These are phyloP conservation scores for Capillidium heterosporum DNA, from an alignment of 371 early-diverging fungal genomes.

Conservation along the genomic window DNA sequence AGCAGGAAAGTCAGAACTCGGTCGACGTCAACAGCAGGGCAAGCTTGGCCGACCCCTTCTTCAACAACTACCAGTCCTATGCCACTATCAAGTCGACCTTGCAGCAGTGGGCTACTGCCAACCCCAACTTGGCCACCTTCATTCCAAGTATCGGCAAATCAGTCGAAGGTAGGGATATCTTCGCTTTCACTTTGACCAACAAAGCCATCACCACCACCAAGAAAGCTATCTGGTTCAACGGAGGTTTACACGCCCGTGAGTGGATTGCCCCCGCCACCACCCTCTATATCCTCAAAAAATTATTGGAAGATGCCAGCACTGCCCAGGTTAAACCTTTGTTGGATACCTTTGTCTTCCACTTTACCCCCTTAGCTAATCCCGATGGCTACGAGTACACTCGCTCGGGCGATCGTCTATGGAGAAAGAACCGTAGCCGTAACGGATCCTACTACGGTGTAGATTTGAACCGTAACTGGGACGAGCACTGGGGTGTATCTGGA, in stretches of 20 bases:
- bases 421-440: not conserved
- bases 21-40: not conserved
- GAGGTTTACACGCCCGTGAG: not conserved
- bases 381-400: slow-evolving; percentile 1
- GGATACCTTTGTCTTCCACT: not conserved
- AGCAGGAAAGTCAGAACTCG: not conserved
- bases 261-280: not conserved
- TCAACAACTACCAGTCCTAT: not conserved
- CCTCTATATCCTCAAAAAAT: not conserved
- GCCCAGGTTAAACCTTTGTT: not conserved
- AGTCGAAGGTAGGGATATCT: not conserved
- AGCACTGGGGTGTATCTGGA: not conserved
- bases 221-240: not conserved
- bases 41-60: not conserved
- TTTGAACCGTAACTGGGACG: not conserved
- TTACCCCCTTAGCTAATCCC: not conserved
- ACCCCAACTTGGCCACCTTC: not conserved
- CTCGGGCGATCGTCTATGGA: not conserved
- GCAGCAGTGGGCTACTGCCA: not conserved
- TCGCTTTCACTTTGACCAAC: not conserved
- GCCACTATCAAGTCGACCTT: not conserved
- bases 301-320: not conserved
- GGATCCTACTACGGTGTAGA: not conserved
- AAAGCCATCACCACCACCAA: not conserved
- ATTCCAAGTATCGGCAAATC: not conserved